Evolutionary conservation across 352 stramenopile species (phyloP), one percentile per base, ranked within the genome.

Genomic region (Elongisporangium senticosum): DNA sequence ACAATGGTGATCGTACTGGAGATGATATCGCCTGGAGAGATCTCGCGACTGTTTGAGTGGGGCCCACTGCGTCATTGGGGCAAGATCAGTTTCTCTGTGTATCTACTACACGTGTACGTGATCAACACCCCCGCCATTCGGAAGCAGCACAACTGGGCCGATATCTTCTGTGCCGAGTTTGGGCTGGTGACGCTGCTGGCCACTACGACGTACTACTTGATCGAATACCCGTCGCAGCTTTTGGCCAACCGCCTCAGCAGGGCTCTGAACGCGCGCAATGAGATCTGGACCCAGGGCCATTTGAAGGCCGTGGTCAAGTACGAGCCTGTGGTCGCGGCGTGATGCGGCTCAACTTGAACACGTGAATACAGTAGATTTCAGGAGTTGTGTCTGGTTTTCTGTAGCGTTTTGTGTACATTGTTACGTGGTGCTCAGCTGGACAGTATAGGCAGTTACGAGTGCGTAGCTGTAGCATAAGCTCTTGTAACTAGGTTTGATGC

Each of bases 201-300:
- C 23, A 74, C 74, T 0, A 40, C 57, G 23, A 68, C 63, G 1
- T 85, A 79, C 54, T 58, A 74, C 15, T 6, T 74, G 13, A 26
- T 87, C 26, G 75, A 87, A 66, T 69, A 74, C 49, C 75, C 75
- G 48, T 83, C 73, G 3, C 77, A 83, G 50, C 33, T 68, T 10
- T 19, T 83, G 10, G 74, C 75, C 11, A 59, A 61, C n/a, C 55
- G 62, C 20, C 69, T 87, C 33, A 26, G 23, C 23, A 26, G 23
- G 23, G 23, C 23, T 5, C 23, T 26, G 23, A 26, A 26, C 23
- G 23, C 23, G 23, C 5, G 23, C 23, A 26, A 26, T 26, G 23
- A 26, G 23, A 5, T 26, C 23, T 5, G 23, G 23, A 26, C 23
- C 2, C 23, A 26, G 23, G 23, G 23, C 23, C 23, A 26, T 26